A percentile compares a stretch with the other conserved stretches of the same genome.
phyloP scores from a whole-genome alignment of 345 rosid genomes.

The Excoecaria cochinchinensis region DNA sequence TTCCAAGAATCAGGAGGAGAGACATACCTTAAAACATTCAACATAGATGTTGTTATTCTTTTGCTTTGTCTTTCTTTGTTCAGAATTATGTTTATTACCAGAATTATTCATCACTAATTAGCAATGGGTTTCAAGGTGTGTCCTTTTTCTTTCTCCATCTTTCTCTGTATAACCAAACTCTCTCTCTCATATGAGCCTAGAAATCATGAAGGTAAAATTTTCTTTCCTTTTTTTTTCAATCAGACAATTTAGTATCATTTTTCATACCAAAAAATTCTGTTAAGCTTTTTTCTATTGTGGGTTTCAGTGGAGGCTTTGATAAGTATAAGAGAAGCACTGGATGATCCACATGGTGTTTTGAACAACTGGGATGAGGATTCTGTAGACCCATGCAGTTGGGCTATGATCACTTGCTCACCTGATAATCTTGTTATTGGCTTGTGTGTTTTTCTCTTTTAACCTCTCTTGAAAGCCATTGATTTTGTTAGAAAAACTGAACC shows the following conservation, averaged over 20 bases:
- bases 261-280: background rate
- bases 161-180: conserved; percentile 29
- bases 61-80: background rate
- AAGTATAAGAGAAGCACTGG: conserved; percentile 48
- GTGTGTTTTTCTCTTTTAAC: conserved; percentile 41
- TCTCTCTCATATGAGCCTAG: conserved; percentile 67
- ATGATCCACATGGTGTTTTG: conserved; percentile 82
- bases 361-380: conserved; percentile 93
- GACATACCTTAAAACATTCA: background rate
- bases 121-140: conserved; percentile 35
- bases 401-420: conserved; percentile 80
- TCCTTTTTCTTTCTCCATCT: conserved; percentile 26
- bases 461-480: background rate
- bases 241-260: background rate
- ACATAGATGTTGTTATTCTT: background rate
- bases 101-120: conserved; percentile 1
- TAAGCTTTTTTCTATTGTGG: background rate
- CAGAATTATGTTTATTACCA: conserved; percentile 2
- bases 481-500: background rate
- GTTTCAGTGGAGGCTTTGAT: conserved; percentile 79
- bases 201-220: conserved; percentile 74
- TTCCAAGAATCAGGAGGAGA: background rate
- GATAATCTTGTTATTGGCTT: conserved; percentile 78
- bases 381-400: conserved; percentile 99
- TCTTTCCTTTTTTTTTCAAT: background rate